Evolutionary conservation across 305 asterid species (phyloP).

Genomic region (Fraxinus angustifolia): DNA sequence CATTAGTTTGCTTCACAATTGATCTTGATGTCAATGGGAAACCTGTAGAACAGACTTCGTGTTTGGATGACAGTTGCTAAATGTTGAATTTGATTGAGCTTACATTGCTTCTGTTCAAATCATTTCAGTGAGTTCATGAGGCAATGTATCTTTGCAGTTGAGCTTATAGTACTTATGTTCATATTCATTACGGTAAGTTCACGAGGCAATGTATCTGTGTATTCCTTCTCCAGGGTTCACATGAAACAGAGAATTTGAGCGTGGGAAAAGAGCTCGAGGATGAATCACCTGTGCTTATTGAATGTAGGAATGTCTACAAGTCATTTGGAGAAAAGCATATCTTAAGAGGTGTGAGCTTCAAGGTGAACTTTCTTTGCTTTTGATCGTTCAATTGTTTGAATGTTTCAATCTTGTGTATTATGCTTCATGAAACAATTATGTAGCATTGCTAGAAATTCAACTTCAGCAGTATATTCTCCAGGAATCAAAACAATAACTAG

Average conservation of each 20-base stretch:
- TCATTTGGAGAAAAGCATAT: constrained; percentile 93
- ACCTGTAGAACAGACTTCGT: not conserved
- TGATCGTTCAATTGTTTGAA: constrained; percentile 4
- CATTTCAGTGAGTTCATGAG: not conserved
- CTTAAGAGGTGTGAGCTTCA: constrained; percentile 92
- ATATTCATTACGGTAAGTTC: constrained; percentile 6
- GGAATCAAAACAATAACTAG: not conserved
- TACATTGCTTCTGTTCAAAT: not conserved
- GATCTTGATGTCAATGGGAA: not conserved
- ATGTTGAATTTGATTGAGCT: not conserved
- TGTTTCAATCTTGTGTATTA: not conserved
- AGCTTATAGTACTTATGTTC: not conserved
- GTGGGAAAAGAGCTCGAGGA: constrained; percentile 35
- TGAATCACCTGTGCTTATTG: constrained; percentile 83
- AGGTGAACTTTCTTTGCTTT: constrained; percentile 52
- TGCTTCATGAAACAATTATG: not conserved
- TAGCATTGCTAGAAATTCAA: not conserved
- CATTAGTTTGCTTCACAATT: not conserved
- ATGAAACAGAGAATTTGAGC: constrained; percentile 37
- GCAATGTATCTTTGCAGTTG: not conserved
- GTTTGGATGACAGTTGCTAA: not conserved
- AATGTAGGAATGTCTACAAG: constrained; percentile 84
- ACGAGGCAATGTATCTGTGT: not conserved
- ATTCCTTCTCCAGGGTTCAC: constrained; percentile 46
- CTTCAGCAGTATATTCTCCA: not conserved